Conservation (phyloP, 495 filamentous ascomycete genomes). For the Hypoxylon intermedium region DNA sequence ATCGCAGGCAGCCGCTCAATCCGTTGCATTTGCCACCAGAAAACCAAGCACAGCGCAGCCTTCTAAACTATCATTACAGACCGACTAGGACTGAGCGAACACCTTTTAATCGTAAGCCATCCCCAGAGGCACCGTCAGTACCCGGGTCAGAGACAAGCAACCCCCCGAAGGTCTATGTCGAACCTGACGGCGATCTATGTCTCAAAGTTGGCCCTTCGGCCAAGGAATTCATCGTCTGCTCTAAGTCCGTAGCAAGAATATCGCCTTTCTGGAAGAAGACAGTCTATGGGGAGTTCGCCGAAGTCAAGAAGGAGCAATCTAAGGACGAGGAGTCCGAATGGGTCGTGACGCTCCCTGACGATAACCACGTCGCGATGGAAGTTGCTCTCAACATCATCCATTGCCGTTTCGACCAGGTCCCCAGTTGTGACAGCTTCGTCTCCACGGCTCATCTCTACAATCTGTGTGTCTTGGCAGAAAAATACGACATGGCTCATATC, state of each 20-base stretch:
- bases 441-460: slow-evolving; percentile 32
- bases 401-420: slow-evolving; percentile 27
- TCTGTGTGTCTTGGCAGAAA: slow-evolving; percentile 40
- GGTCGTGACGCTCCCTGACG: slow-evolving; percentile 42
- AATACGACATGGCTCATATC: slow-evolving; percentile 38
- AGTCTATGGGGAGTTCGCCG: slow-evolving; percentile 38
- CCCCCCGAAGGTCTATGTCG: slow-evolving; percentile 10
- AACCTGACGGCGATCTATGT: slow-evolving; percentile 31
- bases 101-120: not conserved
- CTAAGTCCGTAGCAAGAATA: slow-evolving; percentile 25
- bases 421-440: slow-evolving; percentile 20
- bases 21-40: too few species aligned
- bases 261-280: slow-evolving; percentile 43
- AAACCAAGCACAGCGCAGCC: too few species aligned
- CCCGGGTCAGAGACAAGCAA: not conserved
- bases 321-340: slow-evolving; percentile 21
- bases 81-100: too few species aligned
- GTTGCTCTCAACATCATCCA: slow-evolving; percentile 42
- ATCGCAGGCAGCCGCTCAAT: too few species aligned
- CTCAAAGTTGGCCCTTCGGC: slow-evolving; percentile 16
- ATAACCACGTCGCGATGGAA: slow-evolving; percentile 31
- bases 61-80: too few species aligned
- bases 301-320: slow-evolving; percentile 33
- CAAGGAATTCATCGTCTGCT: slow-evolving; percentile 36
- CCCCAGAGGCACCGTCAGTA: not conserved